These are phyloP conservation scores for Blastomyces emzantsi DNA, from an alignment of 2,329 filamentous ascomycete species.

Conservation along the genomic window DNA sequence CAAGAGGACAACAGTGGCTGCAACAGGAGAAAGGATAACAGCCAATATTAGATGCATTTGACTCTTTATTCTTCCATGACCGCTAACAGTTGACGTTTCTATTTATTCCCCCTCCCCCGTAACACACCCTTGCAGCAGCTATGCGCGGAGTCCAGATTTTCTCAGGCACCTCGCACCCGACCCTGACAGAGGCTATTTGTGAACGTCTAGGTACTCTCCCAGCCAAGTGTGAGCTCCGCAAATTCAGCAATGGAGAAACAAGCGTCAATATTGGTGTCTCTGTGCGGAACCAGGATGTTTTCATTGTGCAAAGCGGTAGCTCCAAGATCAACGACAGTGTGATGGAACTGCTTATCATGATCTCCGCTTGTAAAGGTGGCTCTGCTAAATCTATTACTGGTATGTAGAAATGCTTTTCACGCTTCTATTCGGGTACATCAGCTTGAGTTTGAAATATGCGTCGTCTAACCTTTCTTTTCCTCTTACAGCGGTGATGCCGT, in stretches of 20 bases:
- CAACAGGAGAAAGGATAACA: not conserved
- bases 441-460: not conserved
- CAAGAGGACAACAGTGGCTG: not conserved
- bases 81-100: no score
- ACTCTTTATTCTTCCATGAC: not conserved
- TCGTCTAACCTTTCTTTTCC: constrained; percentile 6
- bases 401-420: constrained; percentile 38
- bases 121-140: not conserved
- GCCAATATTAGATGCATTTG: not conserved
- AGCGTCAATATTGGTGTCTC: constrained; percentile 58
- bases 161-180: constrained; percentile 56
- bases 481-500: constrained; percentile 39
- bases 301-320: constrained; percentile 96
- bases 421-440: not conserved
- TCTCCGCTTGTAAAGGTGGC: constrained; percentile 94
- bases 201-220: constrained; percentile 54
- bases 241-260: constrained; percentile 63
- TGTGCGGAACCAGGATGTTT: constrained; percentile 96
- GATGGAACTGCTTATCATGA: constrained; percentile 99
- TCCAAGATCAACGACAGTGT: constrained; percentile 95
- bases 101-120: not conserved
- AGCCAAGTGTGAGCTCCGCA: constrained; percentile 52
- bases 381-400: constrained; percentile 95
- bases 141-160: constrained; percentile 63
- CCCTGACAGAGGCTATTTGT: constrained; percentile 56